Base-by-base conservation (phyloP, 2,329 filamentous ascomycete genomes). In the Parascedosporium putredinis region DNA sequence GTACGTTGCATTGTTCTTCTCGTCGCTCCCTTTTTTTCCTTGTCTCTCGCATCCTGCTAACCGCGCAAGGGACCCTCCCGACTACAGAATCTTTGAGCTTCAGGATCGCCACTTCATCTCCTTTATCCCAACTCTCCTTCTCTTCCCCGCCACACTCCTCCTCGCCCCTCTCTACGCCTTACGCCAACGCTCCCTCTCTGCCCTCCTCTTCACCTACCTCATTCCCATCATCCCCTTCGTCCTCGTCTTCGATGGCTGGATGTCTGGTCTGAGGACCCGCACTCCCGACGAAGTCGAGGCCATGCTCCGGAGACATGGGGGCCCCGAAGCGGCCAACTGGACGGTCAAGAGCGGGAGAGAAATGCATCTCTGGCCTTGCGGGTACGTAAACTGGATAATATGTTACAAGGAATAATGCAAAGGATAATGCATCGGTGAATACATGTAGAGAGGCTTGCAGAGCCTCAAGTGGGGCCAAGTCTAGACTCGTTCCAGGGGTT, bases 211-310 rank as follows among this genome's bases (percentile, higher is more conserved):
- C 58, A 81, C 81, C 4, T 88, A 82, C 58, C 53, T 79, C 2
- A 59, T 86, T 6, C 85, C 84, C 0, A 65, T 88, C 10, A 64
- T 88, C 14, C 84, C 85, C 0, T 75, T 84, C 52, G 76, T 86
- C 7, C 65, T 87, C 16, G 72, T 79, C 0, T 83, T 84, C 57
- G 86, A 89, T 62, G 85, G 85, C 2, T 67, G 78, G 51, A 72
- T 88, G 45, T 86, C 81, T 8, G 77, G 76, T 34, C 60, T 88
- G 55, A 69, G 86, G 40, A 86, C 83, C 5, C 73, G 85, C 50
- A 85, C 78, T 3, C 72, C 81, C 0, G 72, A 75, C 12, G 86
- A 89, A 64, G 75, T 87, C 4, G 68, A 81, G 60, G 59, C 60
- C 0, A 61, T 89, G 55, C 62, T 88, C 54, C 70, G 73, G 50